Evolutionary conservation across 352 stramenopile genomes (phyloP).

Genomic region (Phytophthora agathidicida): DNA sequence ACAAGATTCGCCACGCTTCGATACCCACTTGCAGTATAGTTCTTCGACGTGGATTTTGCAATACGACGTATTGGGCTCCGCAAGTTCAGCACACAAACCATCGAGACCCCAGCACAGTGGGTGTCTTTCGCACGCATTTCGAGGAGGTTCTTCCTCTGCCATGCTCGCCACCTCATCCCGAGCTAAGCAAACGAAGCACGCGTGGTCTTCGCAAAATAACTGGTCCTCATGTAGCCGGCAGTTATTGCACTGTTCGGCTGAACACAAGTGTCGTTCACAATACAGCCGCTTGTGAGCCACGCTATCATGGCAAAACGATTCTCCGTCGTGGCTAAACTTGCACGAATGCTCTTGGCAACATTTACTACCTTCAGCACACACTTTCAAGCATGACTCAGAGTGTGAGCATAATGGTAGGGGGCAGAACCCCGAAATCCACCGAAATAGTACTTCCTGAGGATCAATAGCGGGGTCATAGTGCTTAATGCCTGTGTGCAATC

Average conservation of each 20-base stretch:
- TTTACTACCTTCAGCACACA: conserved; percentile 30
- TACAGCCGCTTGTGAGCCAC: conserved; percentile 41
- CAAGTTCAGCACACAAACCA: conserved; percentile 47
- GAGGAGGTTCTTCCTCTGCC: conserved; percentile 48
- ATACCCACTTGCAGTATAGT: conserved; percentile 42
- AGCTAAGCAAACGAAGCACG: conserved; percentile 64
- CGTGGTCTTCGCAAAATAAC: conserved; percentile 54
- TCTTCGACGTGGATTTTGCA: conserved; percentile 45
- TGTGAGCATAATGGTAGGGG: conserved; percentile 50
- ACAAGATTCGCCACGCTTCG: conserved; percentile 36
- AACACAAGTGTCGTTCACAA: conserved; percentile 56
- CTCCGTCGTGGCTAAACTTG: conserved; percentile 26
- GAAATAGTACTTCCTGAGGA: conserved; percentile 59
- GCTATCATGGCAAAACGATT: conserved; percentile 30
- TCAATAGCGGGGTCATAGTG: conserved; percentile 66
- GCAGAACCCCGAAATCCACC: conserved; percentile 61
- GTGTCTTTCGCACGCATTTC: conserved; percentile 59
- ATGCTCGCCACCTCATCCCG: conserved; percentile 14
- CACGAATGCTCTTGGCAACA: conserved; percentile 49
- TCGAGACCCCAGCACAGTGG: conserved; percentile 53
- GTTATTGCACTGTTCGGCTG: conserved; percentile 41
- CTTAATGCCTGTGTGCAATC: conserved; percentile 53
- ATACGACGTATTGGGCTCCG: conserved; percentile 37
- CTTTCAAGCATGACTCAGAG: conserved; percentile 34
- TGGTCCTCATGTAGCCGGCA: conserved; percentile 35